Base-by-base conservation (phyloP, 345 rosid genomes). In the Lepidium africanum region DNA sequence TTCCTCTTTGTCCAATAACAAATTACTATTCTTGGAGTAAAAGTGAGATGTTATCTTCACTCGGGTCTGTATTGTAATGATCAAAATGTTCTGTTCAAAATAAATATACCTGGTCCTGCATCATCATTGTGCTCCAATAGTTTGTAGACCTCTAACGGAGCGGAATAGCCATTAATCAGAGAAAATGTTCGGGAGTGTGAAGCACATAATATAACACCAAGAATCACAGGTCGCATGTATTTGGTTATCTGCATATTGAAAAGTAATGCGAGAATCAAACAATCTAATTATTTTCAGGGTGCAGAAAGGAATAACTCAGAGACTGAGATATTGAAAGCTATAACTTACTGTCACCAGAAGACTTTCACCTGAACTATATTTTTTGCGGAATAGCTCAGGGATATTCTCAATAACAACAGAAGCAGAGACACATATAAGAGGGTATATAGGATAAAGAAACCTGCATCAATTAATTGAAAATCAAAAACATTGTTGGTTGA, bases 371-470 rank as follows among this genome's bases (percentile, higher is more conserved):
- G 86, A 76, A 70, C 82, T 70, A 75, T 84, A 84, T 67, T 77
- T 81, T 65, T 87, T 86, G 33, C 77, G 82, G 76, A 94, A 89
- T 62, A 91, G 82, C 81, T 87, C 92, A 55, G 97, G 99, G 65
- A 94, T 89, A 84, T 89, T 91, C 77, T 91, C 99, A 65, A 94
- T 94, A 69, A 94, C 96, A 63, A 90, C 91, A 59, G 97, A 82
- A 13, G 99, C 97, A 76, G 97, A 93, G 67, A 94, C 82, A 77
- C 97, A 91, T 76, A 94, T 79, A 69, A 94, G 93, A 16, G 96
- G 99, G 80, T 91, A 91, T 69, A 94, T 74, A 16, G 97, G 96
- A 81, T 94, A 94, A 15, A 94, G 96, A 67, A 94, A 94, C 83
- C 99, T 94, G 93, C 59, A 75, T 12, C 15, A 75, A 69, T 19